Evolutionary conservation across 495 filamentous ascomycete species (phyloP), one percentile per base, ranked within the genome.

Genomic region (Chaetomidium leptoderma): DNA sequence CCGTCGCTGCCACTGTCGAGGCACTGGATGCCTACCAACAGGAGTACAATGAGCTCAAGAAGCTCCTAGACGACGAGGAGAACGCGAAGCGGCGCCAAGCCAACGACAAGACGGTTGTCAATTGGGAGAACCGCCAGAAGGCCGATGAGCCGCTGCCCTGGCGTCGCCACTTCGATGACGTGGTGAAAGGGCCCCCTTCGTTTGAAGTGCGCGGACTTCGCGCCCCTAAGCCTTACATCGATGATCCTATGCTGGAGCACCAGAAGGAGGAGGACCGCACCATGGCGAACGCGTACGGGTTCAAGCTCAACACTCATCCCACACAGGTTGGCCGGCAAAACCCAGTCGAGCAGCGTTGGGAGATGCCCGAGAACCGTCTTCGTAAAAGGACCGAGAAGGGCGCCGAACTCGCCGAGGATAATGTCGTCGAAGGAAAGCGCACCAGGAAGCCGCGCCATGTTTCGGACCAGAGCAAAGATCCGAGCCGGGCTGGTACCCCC

Each of bases 1-100:
- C 78, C 14, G 73, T 82, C 4, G 74, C 79, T 30, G 80, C 82
- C 48, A 76, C 77, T 3, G 78, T 77, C 13, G 66, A 74, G 44
- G 77, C 78, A 4, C 61, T 92, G 52, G 71, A 74, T 39, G 70
- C 72, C 6, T 85, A 83, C 74, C 85, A 91, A 66, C 74, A 83
- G 17, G 84, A 91, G 62, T 88, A 78, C 62, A 63, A 82, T 13
- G 75, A 75, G 16, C 76, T 91, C 6, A 78, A 84, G 54, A 78
- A 79, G 52, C 72, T 83, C 35, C 71, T 79, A 19, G 79, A 80
- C 35, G 77, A 72, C 52, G 66, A 70, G 62, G 78, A 65, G 64
- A 82, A 69, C 65, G 74, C 68, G 55, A 69, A 73, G 27, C 75
- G 77, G n/a, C 74, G 73, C 35, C 63, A 72, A 21, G 64, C 66